phyloP scores from a whole-genome alignment of 768 basidiomycete species.

The Auriscalpium microsporum region DNA sequence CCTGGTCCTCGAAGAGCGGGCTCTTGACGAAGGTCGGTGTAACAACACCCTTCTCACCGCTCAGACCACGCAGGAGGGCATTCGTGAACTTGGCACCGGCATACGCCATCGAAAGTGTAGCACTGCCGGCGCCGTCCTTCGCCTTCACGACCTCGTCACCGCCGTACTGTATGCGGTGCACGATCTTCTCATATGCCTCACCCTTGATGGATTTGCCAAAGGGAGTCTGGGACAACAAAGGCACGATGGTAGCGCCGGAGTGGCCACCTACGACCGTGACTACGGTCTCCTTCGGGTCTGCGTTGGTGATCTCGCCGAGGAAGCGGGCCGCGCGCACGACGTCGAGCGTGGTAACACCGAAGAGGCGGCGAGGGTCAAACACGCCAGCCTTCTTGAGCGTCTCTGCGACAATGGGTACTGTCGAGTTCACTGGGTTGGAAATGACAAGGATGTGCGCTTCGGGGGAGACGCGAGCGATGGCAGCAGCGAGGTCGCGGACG shows the following conservation, averaged over 20 bases:
- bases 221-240: slow-evolving; percentile 77
- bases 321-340: slow-evolving; percentile 95
- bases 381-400: slow-evolving; percentile 88
- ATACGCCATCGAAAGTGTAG: slow-evolving; percentile 73
- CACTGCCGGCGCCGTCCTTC: slow-evolving; percentile 79
- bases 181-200: slow-evolving; percentile 67
- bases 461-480: slow-evolving; percentile 79
- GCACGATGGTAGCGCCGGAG: slow-evolving; percentile 95
- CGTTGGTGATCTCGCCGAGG: slow-evolving; percentile 60
- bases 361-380: slow-evolving; percentile 81
- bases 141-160: slow-evolving; percentile 99
- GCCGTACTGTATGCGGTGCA: slow-evolving; percentile 93
- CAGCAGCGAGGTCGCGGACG: slow-evolving; percentile 89
- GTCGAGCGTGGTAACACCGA: slow-evolving; percentile 97
- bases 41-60: slow-evolving; percentile 60
- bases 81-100: slow-evolving; percentile 68
- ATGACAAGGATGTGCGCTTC: slow-evolving; percentile 94
- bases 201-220: slow-evolving; percentile 67
- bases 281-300: slow-evolving; percentile 54
- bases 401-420: slow-evolving; percentile 93
- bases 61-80: slow-evolving; percentile 49
- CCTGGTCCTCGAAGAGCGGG: slow-evolving; percentile 74
- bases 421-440: slow-evolving; percentile 98
- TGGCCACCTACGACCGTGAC: slow-evolving; percentile 94
- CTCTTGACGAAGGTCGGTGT: slow-evolving; percentile 87